A percentile compares a stretch with the other conserved stretches of the same genome.
Evolutionary conservation across 2,329 filamentous ascomycete genomes (phyloP).

Genomic region (Arachnomyces sp.): DNA sequence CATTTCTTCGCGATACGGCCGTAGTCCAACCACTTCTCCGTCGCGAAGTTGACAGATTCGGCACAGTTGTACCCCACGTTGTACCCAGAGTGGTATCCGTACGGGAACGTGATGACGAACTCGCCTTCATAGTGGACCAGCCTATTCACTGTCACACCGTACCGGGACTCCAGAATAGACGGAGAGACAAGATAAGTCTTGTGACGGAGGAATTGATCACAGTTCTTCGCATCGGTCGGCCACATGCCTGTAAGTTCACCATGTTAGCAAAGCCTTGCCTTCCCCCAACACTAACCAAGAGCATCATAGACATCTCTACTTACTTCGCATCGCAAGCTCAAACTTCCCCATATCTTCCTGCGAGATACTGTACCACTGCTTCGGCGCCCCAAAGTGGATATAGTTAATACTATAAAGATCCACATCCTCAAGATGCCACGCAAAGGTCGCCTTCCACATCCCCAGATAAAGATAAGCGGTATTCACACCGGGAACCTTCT

Average conservation of each 20-base stretch:
- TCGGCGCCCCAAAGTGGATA: slow-evolving; percentile 95
- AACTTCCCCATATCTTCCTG: slow-evolving; percentile 90
- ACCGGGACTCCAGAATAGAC: slow-evolving; percentile 75
- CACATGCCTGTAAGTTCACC: slow-evolving; percentile 53
- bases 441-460: slow-evolving; percentile 99
- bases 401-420: slow-evolving; percentile 99
- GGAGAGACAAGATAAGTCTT: slow-evolving; percentile 97
- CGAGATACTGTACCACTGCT: slow-evolving; percentile 99
- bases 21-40: slow-evolving; percentile 91
- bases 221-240: slow-evolving; percentile 91
- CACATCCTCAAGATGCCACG: slow-evolving; percentile 97
- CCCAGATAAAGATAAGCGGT: slow-evolving; percentile 95
- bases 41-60: slow-evolving; percentile 96
- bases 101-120: slow-evolving; percentile 97
- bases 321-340: slow-evolving; percentile 83
- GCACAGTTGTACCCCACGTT: slow-evolving; percentile 98
- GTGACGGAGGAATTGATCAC: slow-evolving; percentile 91
- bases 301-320: slow-evolving; percentile 8
- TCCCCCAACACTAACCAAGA: not conserved
- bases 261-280: not conserved
- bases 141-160: slow-evolving; percentile 92
- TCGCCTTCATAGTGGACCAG: slow-evolving; percentile 93
- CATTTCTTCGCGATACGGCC: slow-evolving; percentile 95
- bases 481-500: slow-evolving; percentile 94
- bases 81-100: slow-evolving; percentile 96